These are phyloP conservation scores for Rheum nobile DNA, from an alignment of 148 eudicot species.

Conservation along the genomic window DNA sequence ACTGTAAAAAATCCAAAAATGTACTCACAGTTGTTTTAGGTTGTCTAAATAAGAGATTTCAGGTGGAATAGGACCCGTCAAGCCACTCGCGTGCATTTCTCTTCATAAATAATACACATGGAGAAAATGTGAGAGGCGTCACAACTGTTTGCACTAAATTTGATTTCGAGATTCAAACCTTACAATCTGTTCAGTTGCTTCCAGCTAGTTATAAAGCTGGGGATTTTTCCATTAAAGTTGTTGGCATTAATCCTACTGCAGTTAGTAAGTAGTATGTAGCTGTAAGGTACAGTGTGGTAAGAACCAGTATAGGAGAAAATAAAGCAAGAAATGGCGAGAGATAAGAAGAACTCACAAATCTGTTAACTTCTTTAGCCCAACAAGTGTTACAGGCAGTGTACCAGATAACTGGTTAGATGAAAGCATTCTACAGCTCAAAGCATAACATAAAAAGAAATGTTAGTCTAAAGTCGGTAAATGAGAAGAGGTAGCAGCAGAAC, in stretches of 20 bases:
- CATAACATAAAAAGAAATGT: slow-evolving; percentile 7
- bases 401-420: slow-evolving; percentile 62
- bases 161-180: slow-evolving; percentile 14
- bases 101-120: slow-evolving; percentile 23
- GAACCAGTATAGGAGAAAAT: neutral
- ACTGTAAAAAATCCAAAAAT: neutral
- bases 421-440: slow-evolving; percentile 30
- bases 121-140: slow-evolving; percentile 1
- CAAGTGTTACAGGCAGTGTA: slow-evolving; percentile 43
- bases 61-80: slow-evolving; percentile 59
- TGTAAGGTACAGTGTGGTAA: neutral
- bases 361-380: slow-evolving; percentile 31
- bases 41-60: too few species aligned
- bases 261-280: neutral
- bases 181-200: slow-evolving; percentile 46
- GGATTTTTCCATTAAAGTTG: slow-evolving; percentile 47
- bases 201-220: slow-evolving; percentile 54
- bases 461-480: neutral
- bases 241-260: slow-evolving; percentile 70
- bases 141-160: neutral
- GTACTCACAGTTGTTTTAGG: slow-evolving; percentile 44
- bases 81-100: slow-evolving; percentile 72
- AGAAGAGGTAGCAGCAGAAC: neutral
- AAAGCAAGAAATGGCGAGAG: neutral
- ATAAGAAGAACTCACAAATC: slow-evolving; percentile 42